Conservation (phyloP, 176 grass and related monocot genomes). For the Aegilops bicornis region DNA sequence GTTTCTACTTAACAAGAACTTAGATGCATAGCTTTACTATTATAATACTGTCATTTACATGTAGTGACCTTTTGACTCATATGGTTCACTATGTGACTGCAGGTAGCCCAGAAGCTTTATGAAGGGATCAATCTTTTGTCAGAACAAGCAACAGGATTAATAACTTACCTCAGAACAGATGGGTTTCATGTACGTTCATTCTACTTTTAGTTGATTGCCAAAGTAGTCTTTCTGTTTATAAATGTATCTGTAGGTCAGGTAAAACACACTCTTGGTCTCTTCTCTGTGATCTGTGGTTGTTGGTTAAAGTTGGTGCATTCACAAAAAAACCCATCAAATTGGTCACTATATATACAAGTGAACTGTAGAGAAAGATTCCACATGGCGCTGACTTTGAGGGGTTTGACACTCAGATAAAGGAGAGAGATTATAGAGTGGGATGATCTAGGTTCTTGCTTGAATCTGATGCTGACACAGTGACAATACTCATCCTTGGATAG, state of each 20-base stretch:
- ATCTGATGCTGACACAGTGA: neutral
- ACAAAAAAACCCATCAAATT: neutral
- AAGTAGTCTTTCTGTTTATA: slow-evolving; percentile 23
- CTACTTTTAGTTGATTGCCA: slow-evolving; percentile 14
- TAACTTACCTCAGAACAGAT: slow-evolving; percentile 98
- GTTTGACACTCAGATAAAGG: neutral
- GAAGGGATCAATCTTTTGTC: slow-evolving; percentile 82
- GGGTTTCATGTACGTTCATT: slow-evolving; percentile 75
- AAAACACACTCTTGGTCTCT: neutral
- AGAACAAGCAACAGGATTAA: slow-evolving; percentile 84
- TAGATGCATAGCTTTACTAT: neutral
- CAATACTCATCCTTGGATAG: neutral
- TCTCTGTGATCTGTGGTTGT: neutral
- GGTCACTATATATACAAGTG: neutral
- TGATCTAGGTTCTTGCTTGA: neutral
- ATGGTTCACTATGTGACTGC: slow-evolving; percentile 29
- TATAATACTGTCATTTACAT: slow-evolving; percentile 6
- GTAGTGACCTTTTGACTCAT: slow-evolving; percentile 8
- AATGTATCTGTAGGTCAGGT: slow-evolving; percentile 3
- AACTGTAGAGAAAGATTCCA: neutral
- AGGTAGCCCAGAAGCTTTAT: slow-evolving; percentile 93
- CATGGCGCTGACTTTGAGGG: neutral
- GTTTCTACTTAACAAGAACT: slow-evolving; percentile 37
- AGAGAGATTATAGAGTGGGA: neutral
- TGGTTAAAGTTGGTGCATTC: slow-evolving; percentile 6